A percentile compares a stretch with the other conserved stretches of the same genome.
These are phyloP conservation scores for Colletotrichum simmondsii DNA, from an alignment of 2,329 filamentous ascomycete species.

Conservation along the genomic window DNA sequence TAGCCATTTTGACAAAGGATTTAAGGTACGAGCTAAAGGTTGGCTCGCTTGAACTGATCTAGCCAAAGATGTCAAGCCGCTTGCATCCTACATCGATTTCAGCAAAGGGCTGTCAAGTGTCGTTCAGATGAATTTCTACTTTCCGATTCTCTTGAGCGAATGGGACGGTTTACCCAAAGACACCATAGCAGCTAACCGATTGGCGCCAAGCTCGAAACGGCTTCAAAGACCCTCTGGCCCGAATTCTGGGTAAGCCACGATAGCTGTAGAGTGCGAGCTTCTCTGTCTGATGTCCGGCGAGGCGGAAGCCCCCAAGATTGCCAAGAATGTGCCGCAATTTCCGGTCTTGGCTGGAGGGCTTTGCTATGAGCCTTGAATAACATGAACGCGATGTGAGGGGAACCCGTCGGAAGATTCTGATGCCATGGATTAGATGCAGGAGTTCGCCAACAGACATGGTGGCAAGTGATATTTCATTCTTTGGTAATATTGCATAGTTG, in stretches of 20 bases:
- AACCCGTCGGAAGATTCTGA: neutral
- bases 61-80: neutral
- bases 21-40: neutral
- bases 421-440: neutral
- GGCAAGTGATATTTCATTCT: neutral
- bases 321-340: neutral
- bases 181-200: neutral
- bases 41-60: neutral
- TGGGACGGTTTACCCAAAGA: too few species aligned
- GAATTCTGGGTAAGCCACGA: neutral
- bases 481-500: neutral
- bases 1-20: neutral
- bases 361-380: neutral
- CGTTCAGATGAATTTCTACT: neutral
- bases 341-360: neutral
- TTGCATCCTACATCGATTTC: neutral
- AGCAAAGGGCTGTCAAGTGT: neutral
- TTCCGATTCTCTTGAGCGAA: neutral
- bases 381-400: neutral
- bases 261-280: neutral
- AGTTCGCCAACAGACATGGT: neutral
- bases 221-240: neutral
- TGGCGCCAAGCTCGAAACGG: neutral
- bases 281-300: neutral
- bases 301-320: neutral